Conservation (phyloP, 306 rosid genomes). For the Rosa rugosa region DNA sequence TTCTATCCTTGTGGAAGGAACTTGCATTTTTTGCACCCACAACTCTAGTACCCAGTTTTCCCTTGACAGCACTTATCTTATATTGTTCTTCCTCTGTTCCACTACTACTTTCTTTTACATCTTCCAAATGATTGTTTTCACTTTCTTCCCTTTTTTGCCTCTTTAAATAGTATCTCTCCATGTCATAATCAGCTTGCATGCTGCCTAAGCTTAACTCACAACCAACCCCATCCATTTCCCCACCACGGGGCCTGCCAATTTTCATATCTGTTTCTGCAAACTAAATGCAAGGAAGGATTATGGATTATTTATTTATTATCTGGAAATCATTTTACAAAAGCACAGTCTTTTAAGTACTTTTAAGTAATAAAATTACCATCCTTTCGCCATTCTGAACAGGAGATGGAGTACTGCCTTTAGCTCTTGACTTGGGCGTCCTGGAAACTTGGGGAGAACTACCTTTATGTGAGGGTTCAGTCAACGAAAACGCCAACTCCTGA, state of each 20-base stretch:
- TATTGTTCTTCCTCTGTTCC: constrained; percentile 71
- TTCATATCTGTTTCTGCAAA: constrained; percentile 48
- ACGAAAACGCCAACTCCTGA: constrained; percentile 73
- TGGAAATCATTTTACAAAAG: constrained; percentile 22
- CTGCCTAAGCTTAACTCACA: constrained; percentile 78
- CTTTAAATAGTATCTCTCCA: constrained; percentile 42
- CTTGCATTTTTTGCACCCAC: constrained; percentile 42
- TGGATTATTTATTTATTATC: constrained; percentile 9
- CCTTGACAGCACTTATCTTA: constrained; percentile 43
- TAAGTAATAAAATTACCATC: constrained; percentile 52
- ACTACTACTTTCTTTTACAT: constrained; percentile 68
- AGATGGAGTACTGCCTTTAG: constrained; percentile 40
- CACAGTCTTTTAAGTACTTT: constrained; percentile 11
- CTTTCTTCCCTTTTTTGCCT: constrained; percentile 50
- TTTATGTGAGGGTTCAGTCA: constrained; percentile 81
- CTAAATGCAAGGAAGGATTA: constrained; percentile 40
- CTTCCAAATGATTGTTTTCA: constrained; percentile 55
- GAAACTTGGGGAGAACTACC: constrained; percentile 66
- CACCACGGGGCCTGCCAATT: constrained; percentile 35
- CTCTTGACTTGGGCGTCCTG: constrained; percentile 55
- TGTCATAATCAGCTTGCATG: constrained; percentile 57
- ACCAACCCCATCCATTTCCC: constrained; percentile 59
- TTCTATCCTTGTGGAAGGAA: constrained; percentile 59
- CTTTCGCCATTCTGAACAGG: constrained; percentile 46
- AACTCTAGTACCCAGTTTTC: constrained; percentile 48